Evolutionary conservation across 192 early-diverging fungal species (phyloP).

Genomic region (Allomyces macrogynus): DNA sequence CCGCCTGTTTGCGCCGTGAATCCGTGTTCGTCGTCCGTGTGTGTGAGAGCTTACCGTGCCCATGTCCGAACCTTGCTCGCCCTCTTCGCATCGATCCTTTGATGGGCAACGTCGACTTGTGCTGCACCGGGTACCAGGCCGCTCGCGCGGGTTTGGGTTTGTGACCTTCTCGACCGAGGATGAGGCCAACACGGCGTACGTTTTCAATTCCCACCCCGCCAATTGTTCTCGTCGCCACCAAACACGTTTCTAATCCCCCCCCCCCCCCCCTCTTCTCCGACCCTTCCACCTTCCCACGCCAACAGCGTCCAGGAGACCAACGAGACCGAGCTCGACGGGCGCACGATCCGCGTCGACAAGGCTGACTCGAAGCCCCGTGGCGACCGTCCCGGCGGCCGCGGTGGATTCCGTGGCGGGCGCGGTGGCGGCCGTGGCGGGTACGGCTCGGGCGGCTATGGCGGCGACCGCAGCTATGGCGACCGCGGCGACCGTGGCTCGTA

Average conservation of each 20-base stretch:
- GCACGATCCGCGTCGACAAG: conserved; percentile 27
- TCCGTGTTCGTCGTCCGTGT: no score
- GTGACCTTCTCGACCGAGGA: conserved; percentile 17
- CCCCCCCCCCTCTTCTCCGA: no score
- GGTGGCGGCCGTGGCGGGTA: conserved; percentile 8
- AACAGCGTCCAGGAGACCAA: conserved; percentile 19
- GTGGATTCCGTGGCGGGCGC: conserved; percentile 10
- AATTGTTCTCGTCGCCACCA: neutral
- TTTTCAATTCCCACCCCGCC: neutral
- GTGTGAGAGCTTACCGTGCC: no score
- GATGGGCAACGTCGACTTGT: no score
- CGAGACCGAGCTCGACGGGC: conserved; percentile 34
- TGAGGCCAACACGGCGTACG: conserved; percentile 14
- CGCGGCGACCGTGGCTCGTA: neutral
- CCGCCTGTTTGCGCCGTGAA: no score
- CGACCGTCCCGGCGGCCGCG: conserved; percentile 8
- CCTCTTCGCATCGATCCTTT: no score
- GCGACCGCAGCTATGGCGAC: conserved; percentile 2
- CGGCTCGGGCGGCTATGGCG: conserved; percentile 6
- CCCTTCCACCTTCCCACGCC: neutral
- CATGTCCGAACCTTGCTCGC: no score
- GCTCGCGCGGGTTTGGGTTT: conserved; percentile 38
- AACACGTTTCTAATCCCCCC: neutral
- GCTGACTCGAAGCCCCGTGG: conserved; percentile 16
- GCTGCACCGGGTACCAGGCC: conserved; percentile 9